Percentiles rank a stretch among this genome's conserved stretches.
phyloP scores from a whole-genome alignment of 257 asterid species.

The Striga asiatica region DNA sequence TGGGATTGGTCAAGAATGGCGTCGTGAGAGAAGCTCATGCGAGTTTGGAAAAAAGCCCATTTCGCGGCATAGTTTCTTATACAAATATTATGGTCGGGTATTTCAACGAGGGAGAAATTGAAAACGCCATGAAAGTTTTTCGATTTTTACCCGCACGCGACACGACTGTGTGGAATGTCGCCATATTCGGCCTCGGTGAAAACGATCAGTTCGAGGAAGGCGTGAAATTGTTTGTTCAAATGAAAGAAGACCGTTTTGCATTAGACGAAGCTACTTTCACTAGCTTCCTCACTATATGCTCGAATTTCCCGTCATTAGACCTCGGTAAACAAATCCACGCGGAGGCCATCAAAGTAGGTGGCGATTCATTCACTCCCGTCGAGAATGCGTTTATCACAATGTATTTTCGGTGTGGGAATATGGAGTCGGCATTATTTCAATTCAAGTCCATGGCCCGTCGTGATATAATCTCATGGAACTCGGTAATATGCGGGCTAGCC shows the following conservation, averaged over 20 bases:
- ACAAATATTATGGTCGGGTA: conserved; percentile 51
- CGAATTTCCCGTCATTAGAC: conserved; percentile 44
- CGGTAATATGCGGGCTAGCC: conserved; percentile 56
- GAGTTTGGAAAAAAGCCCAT: conserved; percentile 32
- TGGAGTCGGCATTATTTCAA: conserved; percentile 35
- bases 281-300: conserved; percentile 44
- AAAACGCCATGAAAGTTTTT: conserved; percentile 31
- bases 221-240: conserved; percentile 32
- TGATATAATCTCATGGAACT: conserved; percentile 55
- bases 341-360: conserved; percentile 36
- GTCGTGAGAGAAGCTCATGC: conserved; percentile 46
- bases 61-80: conserved; percentile 32
- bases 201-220: conserved; percentile 43
- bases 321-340: conserved; percentile 58
- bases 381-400: conserved; percentile 45
- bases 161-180: conserved; percentile 45
- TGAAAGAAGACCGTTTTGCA: conserved; percentile 29
- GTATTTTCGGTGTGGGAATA: conserved; percentile 51
- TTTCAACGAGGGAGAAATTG: conserved; percentile 33
- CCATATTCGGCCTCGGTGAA: conserved; percentile 49
- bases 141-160: conserved; percentile 32
- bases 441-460: conserved; percentile 32
- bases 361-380: conserved; percentile 29
- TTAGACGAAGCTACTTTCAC: conserved; percentile 52
- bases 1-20: conserved; percentile 30